Evolutionary conservation across 305 asterid species (phyloP), one percentile per base, ranked within the genome.

Genomic region (Fraxinus velutina): DNA sequence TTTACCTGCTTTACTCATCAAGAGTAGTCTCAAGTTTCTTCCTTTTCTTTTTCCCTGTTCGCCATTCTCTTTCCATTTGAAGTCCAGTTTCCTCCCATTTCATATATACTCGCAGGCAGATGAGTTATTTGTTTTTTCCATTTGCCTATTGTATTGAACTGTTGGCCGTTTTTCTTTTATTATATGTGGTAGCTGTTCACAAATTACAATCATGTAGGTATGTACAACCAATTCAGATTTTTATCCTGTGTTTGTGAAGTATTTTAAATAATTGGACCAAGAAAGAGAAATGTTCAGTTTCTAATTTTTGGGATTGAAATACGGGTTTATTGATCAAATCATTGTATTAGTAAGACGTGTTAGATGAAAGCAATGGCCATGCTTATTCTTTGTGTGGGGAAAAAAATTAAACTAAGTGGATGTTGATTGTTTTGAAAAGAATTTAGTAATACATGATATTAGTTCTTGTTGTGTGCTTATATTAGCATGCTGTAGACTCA

Each of bases 291-390:
- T 33, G 76, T 33, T 72, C 27, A 6, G 24, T 32, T 72, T 72
- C 15, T 6, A 70, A 30, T 13, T 22, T 62, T n/a, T 70, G 75
- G 42, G 75, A 30, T 17, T 72, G 76, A 72, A 15, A 32, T 72
- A 34, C 1, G 3, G 21, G 47, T 72, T 72, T 72, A 15, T 32
- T 33, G 76, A 72, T 2, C 29, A 72, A 30, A 6, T 60, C 70
- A 74, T 70, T 78, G 21, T 79, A 70, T 60, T 70, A 73, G 64
- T 47, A 60, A 66, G 82, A 73, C 55, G 21, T 19, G 22, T 80
- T 24, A 73, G 75, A 79, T 81, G 73, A 30, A 80, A 72, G 75
- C 77, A 82, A 79, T 78, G 80, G 36, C 44, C 17, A 76, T 79
- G 75, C 76, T 80, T 78, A 27, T 80, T 75, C 73, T 77, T 72